Evolutionary conservation across 192 early-diverging fungal genomes (phyloP), one percentile per base, ranked within the genome.

Genomic region (Backusella psychrophila): DNA sequence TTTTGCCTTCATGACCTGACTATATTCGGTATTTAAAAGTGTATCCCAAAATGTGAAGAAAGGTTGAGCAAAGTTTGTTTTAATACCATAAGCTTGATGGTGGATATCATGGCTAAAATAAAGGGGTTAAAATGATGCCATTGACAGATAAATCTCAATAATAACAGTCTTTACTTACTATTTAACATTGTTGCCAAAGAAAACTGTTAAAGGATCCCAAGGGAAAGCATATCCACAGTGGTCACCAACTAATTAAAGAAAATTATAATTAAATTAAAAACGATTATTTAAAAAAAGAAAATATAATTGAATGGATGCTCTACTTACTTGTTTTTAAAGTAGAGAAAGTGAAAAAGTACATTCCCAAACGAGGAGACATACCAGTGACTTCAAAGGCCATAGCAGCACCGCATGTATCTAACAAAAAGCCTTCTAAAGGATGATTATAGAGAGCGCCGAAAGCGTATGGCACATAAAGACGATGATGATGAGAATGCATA

Each of bases 371-470:
- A 46, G 91, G 89, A 67, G 90, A 86, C 91, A 94, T 91, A 68
- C 92, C 89, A 38, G 89, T 85, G 44, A 94, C 38, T 29, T 91
- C 81, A 52, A 89, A 90, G 6, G 93, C 88, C 8, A 94, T 44
- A 7, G 80, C 86, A 52, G 89, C 86, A 26, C 93, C 93, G 21
- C 92, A 77, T 23, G 89, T 89, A 82, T 94, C 93, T 83, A 94
- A 83, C 53, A 92, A 52, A 66, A 94, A 91, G 1, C 92, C 92
- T 77, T 94, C 93, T 52, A 94, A 70, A 0, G 92, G 92, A 75
- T 94, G 93, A 81, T 94, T 94, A 85, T 94, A 94, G n/a, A 94
- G 85, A 14, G 93, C 93, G 23, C 92, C 93, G 85, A 89, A 94
- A 2, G 93, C 91, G 78, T 91, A 94, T 23, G 91, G 90, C 14